Evolutionary conservation across 2,329 filamentous ascomycete genomes (phyloP).

Genomic region (Orbilia blumenaviensis): DNA sequence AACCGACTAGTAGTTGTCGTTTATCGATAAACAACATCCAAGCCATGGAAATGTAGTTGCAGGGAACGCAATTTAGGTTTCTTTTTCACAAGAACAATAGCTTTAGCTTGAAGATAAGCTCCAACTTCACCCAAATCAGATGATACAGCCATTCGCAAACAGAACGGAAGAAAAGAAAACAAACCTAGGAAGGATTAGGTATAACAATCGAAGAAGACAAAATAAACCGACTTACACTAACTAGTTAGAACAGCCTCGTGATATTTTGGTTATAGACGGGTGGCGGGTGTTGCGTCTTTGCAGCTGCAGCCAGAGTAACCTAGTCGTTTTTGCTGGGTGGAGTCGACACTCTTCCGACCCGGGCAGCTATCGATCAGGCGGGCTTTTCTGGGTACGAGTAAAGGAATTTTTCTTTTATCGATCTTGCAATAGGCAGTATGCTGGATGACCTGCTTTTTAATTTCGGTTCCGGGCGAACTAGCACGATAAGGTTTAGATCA

Average conservation of each 20-base stretch:
- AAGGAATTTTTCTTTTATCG: conserved; percentile 46
- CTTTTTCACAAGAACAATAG: neutral
- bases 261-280: conserved; percentile 30
- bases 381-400: conserved; percentile 35
- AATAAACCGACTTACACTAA: conserved; percentile 24
- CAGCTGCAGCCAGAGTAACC: conserved; percentile 26
- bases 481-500: conserved; percentile 54
- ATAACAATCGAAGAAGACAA: conserved; percentile 1
- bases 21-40: conserved; percentile 24
- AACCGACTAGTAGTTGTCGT: conserved; percentile 13
- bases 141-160: conserved; percentile 19
- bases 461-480: conserved; percentile 48
- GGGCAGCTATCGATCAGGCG: conserved; percentile 35
- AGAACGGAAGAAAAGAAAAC: too few species aligned
- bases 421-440: conserved; percentile 23
- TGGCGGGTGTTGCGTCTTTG: conserved; percentile 48
- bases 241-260: conserved; percentile 17
- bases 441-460: conserved; percentile 51
- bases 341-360: conserved; percentile 36
- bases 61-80: conserved; percentile 24
- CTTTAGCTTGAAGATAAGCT: conserved; percentile 19
- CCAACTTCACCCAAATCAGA: conserved; percentile 30
- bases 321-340: conserved; percentile 18
- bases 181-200: conserved; percentile 15
- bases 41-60: conserved; percentile 38